A percentile compares a stretch with the other conserved stretches of the same genome.
These are phyloP conservation scores for Sodiomyces alkalinus DNA, from an alignment of 2,329 filamentous ascomycete genomes.

Conservation along the genomic window DNA sequence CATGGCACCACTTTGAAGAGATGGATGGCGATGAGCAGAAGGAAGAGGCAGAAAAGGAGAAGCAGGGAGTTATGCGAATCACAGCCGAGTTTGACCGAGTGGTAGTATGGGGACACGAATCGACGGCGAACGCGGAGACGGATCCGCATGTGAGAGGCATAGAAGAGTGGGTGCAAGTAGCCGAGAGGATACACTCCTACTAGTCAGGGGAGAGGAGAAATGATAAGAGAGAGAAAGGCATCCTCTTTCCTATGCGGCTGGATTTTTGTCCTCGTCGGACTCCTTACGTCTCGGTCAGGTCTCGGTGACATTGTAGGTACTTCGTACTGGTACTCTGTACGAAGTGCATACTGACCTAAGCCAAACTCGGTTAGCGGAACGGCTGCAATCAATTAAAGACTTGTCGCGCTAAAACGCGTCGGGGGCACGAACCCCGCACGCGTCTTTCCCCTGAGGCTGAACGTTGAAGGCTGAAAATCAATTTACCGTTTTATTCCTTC, in stretches of 20 bases:
- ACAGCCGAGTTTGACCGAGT: constrained; percentile 58
- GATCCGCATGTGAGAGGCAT: constrained; percentile 64
- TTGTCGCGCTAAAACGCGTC: constrained; percentile 15
- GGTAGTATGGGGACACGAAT: constrained; percentile 74
- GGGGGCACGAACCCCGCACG: constrained; percentile 14
- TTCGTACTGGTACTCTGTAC: too few species aligned
- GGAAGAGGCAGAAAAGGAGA: constrained; percentile 27
- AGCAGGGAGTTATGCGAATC: constrained; percentile 41
- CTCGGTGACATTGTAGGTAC: too few species aligned
- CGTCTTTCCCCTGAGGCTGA: constrained; percentile 9
- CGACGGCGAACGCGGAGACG: constrained; percentile 38
- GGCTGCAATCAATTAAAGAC: constrained; percentile 27
- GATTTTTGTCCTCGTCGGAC: too few species aligned
- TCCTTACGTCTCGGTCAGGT: too few species aligned
- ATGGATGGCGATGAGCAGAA: constrained; percentile 22
- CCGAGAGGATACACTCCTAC: constrained; percentile 19
- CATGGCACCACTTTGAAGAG: too few species aligned
- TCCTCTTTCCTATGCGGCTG: too few species aligned
- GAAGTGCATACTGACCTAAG: too few species aligned
- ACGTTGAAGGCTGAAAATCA: too few species aligned
- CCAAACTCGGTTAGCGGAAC: too few species aligned
- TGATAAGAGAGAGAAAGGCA: too few species aligned
- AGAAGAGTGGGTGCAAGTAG: constrained; percentile 66
- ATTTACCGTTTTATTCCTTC: too few species aligned
- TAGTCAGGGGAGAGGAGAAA: not conserved